A percentile compares a stretch with the other conserved stretches of the same genome.
Evolutionary conservation across 2,329 filamentous ascomycete species (phyloP).

Genomic region (Pyricularia pennisetigena): DNA sequence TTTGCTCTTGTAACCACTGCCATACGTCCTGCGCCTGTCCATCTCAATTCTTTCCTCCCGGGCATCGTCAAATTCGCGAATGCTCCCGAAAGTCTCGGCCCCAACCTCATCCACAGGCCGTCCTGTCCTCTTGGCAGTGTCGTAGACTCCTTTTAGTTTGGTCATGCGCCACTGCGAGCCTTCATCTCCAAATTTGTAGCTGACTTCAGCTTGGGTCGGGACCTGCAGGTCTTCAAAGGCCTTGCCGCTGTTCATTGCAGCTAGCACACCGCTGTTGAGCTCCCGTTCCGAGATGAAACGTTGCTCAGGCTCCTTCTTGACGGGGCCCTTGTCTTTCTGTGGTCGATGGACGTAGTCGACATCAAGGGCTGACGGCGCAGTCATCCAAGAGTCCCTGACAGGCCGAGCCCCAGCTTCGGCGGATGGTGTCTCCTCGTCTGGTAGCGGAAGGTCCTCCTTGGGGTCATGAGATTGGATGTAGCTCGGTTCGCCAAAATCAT

Average conservation of each 20-base stretch:
- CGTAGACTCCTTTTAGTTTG: slow-evolving; percentile 79
- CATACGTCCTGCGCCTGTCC: slow-evolving; percentile 74
- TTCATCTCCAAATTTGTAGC: slow-evolving; percentile 76
- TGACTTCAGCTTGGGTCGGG: slow-evolving; percentile 49
- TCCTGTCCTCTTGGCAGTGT: slow-evolving; percentile 63
- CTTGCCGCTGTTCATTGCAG: slow-evolving; percentile 47
- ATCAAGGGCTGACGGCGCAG: slow-evolving; percentile 69
- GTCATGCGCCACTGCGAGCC: slow-evolving; percentile 96
- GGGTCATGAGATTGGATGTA: slow-evolving; percentile 33
- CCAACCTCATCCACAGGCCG: slow-evolving; percentile 74
- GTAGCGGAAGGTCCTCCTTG: slow-evolving; percentile 40
- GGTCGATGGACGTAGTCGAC: slow-evolving; percentile 70
- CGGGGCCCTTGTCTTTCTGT: slow-evolving; percentile 41
- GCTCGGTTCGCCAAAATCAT: slow-evolving; percentile 18
- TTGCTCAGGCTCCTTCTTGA: slow-evolving; percentile 39
- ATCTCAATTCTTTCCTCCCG: slow-evolving; percentile 88
- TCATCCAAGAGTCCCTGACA: slow-evolving; percentile 89
- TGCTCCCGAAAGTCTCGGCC: slow-evolving; percentile 66
- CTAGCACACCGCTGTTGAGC: slow-evolving; percentile 60
- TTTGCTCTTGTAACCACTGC: slow-evolving; percentile 73
- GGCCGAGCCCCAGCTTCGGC: slow-evolving; percentile 21
- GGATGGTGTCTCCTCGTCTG: slow-evolving; percentile 35
- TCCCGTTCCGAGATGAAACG: slow-evolving; percentile 71
- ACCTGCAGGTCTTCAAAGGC: slow-evolving; percentile 40
- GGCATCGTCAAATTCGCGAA: slow-evolving; percentile 84